phyloP scores from a whole-genome alignment of 139 green algal species.

The Ulvella scutata region DNA sequence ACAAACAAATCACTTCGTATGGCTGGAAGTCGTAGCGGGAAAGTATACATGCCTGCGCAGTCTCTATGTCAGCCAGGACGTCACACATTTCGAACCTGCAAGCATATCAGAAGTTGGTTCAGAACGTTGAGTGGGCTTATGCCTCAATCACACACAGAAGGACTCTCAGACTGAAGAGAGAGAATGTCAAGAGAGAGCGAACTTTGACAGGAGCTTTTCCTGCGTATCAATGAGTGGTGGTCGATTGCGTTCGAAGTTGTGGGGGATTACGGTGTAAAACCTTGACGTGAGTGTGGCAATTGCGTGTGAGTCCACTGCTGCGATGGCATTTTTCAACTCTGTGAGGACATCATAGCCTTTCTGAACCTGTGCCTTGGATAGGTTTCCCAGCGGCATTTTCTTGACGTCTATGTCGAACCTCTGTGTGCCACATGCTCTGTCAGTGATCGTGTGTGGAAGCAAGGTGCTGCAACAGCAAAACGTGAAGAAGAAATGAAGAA shows the following conservation, averaged over 20 bases:
- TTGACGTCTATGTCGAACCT: constrained; percentile 22
- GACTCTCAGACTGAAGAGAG: no score
- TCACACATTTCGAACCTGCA: neutral
- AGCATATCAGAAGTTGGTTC: no score
- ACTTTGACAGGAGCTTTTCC: constrained; percentile 13
- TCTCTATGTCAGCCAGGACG: constrained; percentile 18
- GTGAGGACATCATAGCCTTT: constrained; percentile 22
- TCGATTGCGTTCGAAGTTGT: constrained; percentile 11
- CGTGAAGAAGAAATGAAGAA: no score
- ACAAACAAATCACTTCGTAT: no score
- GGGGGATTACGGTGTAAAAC: constrained; percentile 19
- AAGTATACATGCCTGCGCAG: constrained; percentile 11
- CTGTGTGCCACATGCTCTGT: constrained; percentile 13
- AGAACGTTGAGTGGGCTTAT: no score
- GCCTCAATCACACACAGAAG: no score
- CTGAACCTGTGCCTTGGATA: constrained; percentile 18
- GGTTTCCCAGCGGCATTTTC: constrained; percentile 21
- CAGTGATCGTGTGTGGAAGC: no score
- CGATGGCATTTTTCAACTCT: constrained; percentile 11
- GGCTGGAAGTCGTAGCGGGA: no score
- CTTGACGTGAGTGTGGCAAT: constrained; percentile 14
- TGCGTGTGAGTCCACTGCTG: neutral
- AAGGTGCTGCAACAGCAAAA: no score
- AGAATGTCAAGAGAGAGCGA: no score
- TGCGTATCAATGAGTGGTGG: constrained; percentile 14